Evolutionary conservation across 2,329 filamentous ascomycete species (phyloP).

Genomic region (Colletotrichum plurivorum): DNA sequence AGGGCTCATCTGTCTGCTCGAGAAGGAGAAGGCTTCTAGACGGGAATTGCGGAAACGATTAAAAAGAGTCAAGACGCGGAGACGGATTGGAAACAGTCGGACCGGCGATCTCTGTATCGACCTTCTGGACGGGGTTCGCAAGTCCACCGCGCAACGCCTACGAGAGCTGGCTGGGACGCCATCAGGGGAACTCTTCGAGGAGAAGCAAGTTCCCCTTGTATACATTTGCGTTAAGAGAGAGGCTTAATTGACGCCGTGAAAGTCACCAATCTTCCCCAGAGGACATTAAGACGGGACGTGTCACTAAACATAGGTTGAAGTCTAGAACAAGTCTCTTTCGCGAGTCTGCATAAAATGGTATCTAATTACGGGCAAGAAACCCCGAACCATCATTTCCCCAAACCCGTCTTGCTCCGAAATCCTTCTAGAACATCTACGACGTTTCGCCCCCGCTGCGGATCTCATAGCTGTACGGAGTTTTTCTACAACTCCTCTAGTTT

Average conservation of each 20-base stretch:
- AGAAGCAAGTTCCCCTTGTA: constrained; percentile 23
- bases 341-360: constrained; percentile 29
- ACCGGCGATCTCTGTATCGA: background rate
- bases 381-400: background rate
- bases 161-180: background rate
- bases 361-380: constrained; percentile 29
- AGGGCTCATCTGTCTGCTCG: background rate
- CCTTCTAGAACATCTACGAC: background rate
- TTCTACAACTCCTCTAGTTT: constrained; percentile 70
- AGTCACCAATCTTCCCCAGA: background rate
- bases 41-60: background rate
- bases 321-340: constrained; percentile 12
- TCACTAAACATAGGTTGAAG: background rate
- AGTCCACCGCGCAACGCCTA: constrained; percentile 4
- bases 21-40: too few species aligned
- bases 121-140: background rate
- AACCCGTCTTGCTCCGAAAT: background rate
- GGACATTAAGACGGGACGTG: background rate
- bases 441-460: background rate
- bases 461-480: background rate
- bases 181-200: background rate
- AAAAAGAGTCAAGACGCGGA: background rate
- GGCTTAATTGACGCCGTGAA: constrained; percentile 36
- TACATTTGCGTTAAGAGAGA: constrained; percentile 25
- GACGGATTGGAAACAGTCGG: background rate